Evolutionary conservation across 192 early-diverging fungal genomes (phyloP), one percentile per base, ranked within the genome.

Genomic region (Linderina pennispora): DNA sequence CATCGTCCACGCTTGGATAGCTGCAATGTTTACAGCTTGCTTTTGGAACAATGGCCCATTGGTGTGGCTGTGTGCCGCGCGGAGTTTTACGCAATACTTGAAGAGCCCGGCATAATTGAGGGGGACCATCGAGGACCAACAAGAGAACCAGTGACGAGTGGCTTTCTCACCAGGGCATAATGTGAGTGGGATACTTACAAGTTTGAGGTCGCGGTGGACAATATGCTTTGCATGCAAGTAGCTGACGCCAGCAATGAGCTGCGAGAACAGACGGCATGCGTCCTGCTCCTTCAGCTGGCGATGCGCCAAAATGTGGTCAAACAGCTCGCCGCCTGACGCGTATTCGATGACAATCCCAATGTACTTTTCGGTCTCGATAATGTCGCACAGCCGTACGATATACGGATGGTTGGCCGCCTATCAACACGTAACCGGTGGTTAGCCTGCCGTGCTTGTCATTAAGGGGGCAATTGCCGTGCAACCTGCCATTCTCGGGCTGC

Each of bases 261-360:
- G 95, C 16, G 91, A 88, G 77, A 98, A 97, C 40, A 95, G 74
- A 32, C 86, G 80, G 44, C 86, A 82, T 0, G 95, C 91, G 43
- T 98, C 95, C 37, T 74, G 68, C 56, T 98, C 95, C 56, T 86
- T 89, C 32, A 98, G 76, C 57, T 93, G 93, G 13, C 89, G 82
- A 55, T 91, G 93, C 0, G 91, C 90, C 34, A 98, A 78, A 53
- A 98, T 95, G 69, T 97, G 85, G 65, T 98, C 95, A 65, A 98
- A 98, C 35, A 98, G 74, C 69, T 98, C 95, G 25, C 95, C 93
- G 49, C 90, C 90, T 45, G 91, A 93, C 28, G 92, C 94, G 60
- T 89, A 96, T 68, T 97, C 92, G 62, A 97, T 84, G 20, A 97
- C 86, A 54, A 99, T 94, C 28, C 96, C 96, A 66, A 99, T 94